Evolutionary conservation across 805 yeast species (phyloP), one percentile per base, ranked within the genome.

Genomic region (Brettanomyces naardenensis): DNA sequence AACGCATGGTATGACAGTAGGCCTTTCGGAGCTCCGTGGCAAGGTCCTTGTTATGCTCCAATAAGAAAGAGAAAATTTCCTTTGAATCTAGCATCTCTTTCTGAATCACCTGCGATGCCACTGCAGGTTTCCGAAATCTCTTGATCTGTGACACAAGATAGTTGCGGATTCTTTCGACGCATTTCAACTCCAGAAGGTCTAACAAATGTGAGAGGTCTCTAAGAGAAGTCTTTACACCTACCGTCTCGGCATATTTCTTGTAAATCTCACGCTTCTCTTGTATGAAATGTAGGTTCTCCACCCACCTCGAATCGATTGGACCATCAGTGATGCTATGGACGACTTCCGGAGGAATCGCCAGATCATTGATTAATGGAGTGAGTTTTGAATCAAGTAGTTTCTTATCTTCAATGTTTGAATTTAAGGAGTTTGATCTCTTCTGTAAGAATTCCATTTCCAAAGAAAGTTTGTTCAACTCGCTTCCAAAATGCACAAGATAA

Each of bases 1-100:
- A 92, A 50, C 74, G 68, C 85, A 92, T 89, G 3, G 97, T 90
- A 51, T 78, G 78, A 15, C 79, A 63, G 56, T 92, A 92, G 0
- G 97, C 97, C 49, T 73, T 72, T 38, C 78, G 70, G 28, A 92
- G 67, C 51, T 86, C 92, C 13, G 63, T 54, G 0, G 95, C 90
- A 38, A 92, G 61, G 5, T 75, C 68, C 6, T 71, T 67, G 40
- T 82, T 73, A 35, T 75, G 72, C 4, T 59, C 50, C 4, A 64
- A 56, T 28, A 90, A 55, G 42, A 84, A 87, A 3, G 61, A 61
- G 47, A 62, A 83, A 1, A 76, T 66, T 36, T 80, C 85, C 43
- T 71, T 73, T n/a, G 78, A 77, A 30, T 68, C 65, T 3, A 86
- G 55, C 36, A 92, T 58, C 22, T 73, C 71, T 27, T 69, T 67